A percentile compares a stretch with the other conserved stretches of the same genome.
Evolutionary conservation across 2,329 filamentous ascomycete genomes (phyloP).

Genomic region (Arachnomyces sp.): DNA sequence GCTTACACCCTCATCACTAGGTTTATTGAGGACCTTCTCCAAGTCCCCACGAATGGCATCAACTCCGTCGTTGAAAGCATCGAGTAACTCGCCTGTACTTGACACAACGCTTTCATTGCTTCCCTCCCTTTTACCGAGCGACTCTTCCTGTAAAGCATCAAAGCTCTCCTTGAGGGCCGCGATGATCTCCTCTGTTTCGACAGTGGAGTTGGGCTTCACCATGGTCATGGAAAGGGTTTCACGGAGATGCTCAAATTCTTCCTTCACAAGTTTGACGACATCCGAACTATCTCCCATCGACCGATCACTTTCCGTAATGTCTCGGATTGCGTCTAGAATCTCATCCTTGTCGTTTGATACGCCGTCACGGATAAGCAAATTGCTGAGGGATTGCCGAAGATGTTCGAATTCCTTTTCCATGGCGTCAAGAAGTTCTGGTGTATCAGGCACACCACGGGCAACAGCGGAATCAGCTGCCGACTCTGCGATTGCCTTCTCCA

Average conservation of each 20-base stretch:
- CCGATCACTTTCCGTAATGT: constrained; percentile 33
- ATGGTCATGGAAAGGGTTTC: constrained; percentile 50
- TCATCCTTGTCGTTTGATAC: constrained; percentile 53
- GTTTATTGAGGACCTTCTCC: constrained; percentile 66
- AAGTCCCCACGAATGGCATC: constrained; percentile 70
- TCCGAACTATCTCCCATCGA: constrained; percentile 39
- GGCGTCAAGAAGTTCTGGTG: constrained; percentile 62
- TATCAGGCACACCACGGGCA: constrained; percentile 43
- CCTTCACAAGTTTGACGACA: constrained; percentile 44
- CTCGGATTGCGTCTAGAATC: constrained; percentile 54
- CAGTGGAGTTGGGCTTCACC: constrained; percentile 37
- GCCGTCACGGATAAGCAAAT: constrained; percentile 55
- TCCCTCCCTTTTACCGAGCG: constrained; percentile 47
- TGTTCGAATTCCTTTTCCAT: constrained; percentile 78
- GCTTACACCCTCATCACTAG: constrained; percentile 71
- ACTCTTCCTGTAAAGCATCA: constrained; percentile 43
- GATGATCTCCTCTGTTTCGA: constrained; percentile 61
- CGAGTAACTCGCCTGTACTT: constrained; percentile 52
- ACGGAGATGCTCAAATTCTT: constrained; percentile 55
- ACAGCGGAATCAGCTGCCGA: constrained; percentile 26
- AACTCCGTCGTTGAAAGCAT: constrained; percentile 61
- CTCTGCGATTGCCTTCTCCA: constrained; percentile 46
- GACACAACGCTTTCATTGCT: constrained; percentile 46
- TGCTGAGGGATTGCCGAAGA: constrained; percentile 69
- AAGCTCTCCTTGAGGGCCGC: constrained; percentile 37